These are phyloP conservation scores for Monosporascus sp. DNA, from an alignment of 2,329 filamentous ascomycete species.

Conservation along the genomic window DNA sequence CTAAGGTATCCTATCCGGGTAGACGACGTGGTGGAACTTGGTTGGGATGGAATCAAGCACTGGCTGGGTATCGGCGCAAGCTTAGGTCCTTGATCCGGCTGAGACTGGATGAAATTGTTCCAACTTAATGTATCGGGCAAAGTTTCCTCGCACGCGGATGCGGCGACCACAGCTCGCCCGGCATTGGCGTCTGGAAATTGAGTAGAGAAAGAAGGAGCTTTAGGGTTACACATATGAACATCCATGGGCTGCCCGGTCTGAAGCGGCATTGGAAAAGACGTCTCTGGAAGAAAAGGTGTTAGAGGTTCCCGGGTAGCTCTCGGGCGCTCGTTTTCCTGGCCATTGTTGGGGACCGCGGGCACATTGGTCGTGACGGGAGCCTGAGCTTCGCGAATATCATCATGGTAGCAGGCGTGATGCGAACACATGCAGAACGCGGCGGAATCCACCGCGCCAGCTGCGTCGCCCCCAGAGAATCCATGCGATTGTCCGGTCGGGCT, in stretches of 20 bases:
- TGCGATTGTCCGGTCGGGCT: conserved; percentile 19
- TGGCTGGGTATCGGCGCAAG: conserved; percentile 45
- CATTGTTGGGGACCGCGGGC: conserved; percentile 13
- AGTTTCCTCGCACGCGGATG: conserved; percentile 31
- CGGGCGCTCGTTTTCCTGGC: conserved; percentile 50
- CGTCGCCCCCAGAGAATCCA: conserved; percentile 14
- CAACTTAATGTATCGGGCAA: conserved; percentile 54
- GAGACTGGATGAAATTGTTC: conserved; percentile 37
- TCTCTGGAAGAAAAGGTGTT: conserved; percentile 42
- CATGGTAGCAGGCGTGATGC: conserved; percentile 58
- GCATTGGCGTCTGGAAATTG: conserved; percentile 21
- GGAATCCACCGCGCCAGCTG: conserved; percentile 29
- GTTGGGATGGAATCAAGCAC: conserved; percentile 46
- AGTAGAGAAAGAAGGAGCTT: conserved; percentile 29
- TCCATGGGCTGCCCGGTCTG: conserved; percentile 35
- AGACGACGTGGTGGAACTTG: conserved; percentile 47
- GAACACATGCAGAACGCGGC: conserved; percentile 55
- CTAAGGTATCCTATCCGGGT: conserved; percentile 44
- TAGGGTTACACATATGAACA: conserved; percentile 30
- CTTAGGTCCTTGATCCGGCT: conserved; percentile 24
- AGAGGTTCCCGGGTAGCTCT: conserved; percentile 43
- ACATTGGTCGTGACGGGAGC: conserved; percentile 12
- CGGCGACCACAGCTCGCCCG: conserved; percentile 18
- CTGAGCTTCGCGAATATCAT: conserved; percentile 34
- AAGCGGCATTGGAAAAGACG: conserved; percentile 35